Evolutionary conservation across 257 asterid species (phyloP).

Genomic region (Primulina tabacum): DNA sequence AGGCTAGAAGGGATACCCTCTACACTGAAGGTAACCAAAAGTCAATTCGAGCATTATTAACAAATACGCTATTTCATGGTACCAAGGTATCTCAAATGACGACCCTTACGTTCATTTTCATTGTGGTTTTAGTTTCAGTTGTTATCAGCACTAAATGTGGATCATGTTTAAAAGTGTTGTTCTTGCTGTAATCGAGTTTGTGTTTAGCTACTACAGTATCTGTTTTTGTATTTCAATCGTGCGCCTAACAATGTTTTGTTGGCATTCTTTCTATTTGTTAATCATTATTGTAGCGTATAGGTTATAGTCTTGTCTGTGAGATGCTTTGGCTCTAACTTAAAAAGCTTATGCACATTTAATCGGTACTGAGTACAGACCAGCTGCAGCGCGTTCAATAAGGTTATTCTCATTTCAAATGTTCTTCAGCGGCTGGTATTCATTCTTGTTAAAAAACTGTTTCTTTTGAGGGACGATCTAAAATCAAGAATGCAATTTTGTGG

Average conservation of each 20-base stretch:
- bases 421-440: too few species aligned
- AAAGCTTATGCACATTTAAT: too few species aligned
- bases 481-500: too few species aligned
- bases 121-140: conserved; percentile 46
- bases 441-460: too few species aligned
- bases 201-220: not conserved
- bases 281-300: not conserved
- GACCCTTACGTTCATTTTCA: conserved; percentile 37
- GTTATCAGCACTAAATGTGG: conserved; percentile 33
- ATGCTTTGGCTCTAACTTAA: too few species aligned
- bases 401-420: too few species aligned
- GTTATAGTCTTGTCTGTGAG: not conserved
- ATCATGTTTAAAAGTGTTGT: not conserved
- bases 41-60: conserved; percentile 38
- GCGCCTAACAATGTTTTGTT: not conserved
- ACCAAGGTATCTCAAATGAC: conserved; percentile 38
- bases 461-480: too few species aligned
- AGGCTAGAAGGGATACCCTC: conserved; percentile 51
- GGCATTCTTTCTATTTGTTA: not conserved
- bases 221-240: not conserved
- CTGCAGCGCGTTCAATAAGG: too few species aligned
- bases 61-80: conserved; percentile 36
- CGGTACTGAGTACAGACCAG: too few species aligned
- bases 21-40: conserved; percentile 46
- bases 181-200: not conserved